Percentiles rank a stretch among this genome's conserved stretches.
Conservation (phyloP, 257 asterid species). For the Solanum lycopersicoides region DNA sequence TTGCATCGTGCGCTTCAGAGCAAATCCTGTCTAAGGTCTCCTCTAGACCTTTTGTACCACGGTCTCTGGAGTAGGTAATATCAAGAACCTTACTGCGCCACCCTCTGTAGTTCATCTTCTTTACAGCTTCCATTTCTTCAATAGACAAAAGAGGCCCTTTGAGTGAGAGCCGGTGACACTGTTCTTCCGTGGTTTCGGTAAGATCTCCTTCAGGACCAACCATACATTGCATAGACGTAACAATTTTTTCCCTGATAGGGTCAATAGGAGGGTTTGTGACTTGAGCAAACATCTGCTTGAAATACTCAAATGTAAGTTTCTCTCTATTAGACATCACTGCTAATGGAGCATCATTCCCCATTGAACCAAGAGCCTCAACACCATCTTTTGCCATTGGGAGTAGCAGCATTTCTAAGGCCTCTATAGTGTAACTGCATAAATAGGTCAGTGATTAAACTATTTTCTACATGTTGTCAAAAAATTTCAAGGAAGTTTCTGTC, state of each 20-base stretch:
- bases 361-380: slow-evolving; percentile 94
- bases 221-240: slow-evolving; percentile 97
- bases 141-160: slow-evolving; percentile 83
- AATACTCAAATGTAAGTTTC: slow-evolving; percentile 87
- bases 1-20: slow-evolving; percentile 78
- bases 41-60: slow-evolving; percentile 83
- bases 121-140: slow-evolving; percentile 87
- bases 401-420: slow-evolving; percentile 88
- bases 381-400: slow-evolving; percentile 99
- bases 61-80: slow-evolving; percentile 60
- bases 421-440: slow-evolving; percentile 69
- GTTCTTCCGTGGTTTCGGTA: slow-evolving; percentile 95
- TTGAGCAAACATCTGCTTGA: slow-evolving; percentile 99
- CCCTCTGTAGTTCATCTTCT: slow-evolving; percentile 90
- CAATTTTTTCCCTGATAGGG: slow-evolving; percentile 97
- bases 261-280: slow-evolving; percentile 98
- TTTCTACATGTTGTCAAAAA: background rate
- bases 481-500: background rate
- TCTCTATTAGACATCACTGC: slow-evolving; percentile 98
- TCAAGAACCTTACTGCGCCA: slow-evolving; percentile 95
- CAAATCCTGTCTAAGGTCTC: slow-evolving; percentile 89
- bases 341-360: slow-evolving; percentile 98
- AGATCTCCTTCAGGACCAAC: slow-evolving; percentile 99
- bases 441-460: slow-evolving; percentile 2
- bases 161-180: slow-evolving; percentile 87